Evolutionary conservation across 352 stramenopile genomes (phyloP).

Genomic region (Globisporangium ultimum): DNA sequence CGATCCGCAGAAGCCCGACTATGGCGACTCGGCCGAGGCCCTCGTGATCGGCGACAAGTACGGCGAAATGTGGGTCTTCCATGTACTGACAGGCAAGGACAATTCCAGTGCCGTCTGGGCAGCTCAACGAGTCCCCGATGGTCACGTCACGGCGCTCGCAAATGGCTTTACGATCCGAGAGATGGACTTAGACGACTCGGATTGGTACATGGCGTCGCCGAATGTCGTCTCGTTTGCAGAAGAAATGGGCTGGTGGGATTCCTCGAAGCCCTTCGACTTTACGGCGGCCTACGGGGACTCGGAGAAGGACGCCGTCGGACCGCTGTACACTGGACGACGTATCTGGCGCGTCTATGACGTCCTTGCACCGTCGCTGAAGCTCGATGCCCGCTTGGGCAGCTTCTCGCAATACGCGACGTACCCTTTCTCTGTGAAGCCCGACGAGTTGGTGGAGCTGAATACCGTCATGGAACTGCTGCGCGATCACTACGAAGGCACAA

Average conservation of each 20-base stretch:
- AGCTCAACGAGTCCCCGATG: conserved; percentile 81
- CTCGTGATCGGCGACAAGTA: conserved; percentile 78
- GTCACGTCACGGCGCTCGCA: conserved; percentile 78
- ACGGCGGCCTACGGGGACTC: conserved; percentile 35
- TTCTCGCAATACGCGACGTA: conserved; percentile 46
- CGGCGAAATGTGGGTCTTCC: conserved; percentile 88
- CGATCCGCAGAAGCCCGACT: conserved; percentile 28
- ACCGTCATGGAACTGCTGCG: conserved; percentile 84
- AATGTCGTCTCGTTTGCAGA: conserved; percentile 74
- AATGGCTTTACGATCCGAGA: conserved; percentile 90
- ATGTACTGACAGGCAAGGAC: conserved; percentile 82
- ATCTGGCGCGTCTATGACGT: conserved; percentile 77
- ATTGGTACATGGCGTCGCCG: conserved; percentile 74
- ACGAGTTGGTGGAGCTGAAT: conserved; percentile 37
- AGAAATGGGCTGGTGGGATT: conserved; percentile 66
- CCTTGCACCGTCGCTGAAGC: conserved; percentile 50
- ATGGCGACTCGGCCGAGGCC: conserved; percentile 52
- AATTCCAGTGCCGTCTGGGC: conserved; percentile 85
- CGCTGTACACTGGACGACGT: conserved; percentile 52
- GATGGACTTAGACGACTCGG: conserved; percentile 56
- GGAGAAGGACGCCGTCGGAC: conserved; percentile 26
- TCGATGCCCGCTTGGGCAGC: conserved; percentile 37
- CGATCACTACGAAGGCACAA: conserved; percentile 90
- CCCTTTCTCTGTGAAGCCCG: conserved; percentile 71
- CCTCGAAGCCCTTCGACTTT: conserved; percentile 35